Conservation (phyloP, 495 filamentous ascomycete genomes). For the Aspergillus incahuasiensis region DNA sequence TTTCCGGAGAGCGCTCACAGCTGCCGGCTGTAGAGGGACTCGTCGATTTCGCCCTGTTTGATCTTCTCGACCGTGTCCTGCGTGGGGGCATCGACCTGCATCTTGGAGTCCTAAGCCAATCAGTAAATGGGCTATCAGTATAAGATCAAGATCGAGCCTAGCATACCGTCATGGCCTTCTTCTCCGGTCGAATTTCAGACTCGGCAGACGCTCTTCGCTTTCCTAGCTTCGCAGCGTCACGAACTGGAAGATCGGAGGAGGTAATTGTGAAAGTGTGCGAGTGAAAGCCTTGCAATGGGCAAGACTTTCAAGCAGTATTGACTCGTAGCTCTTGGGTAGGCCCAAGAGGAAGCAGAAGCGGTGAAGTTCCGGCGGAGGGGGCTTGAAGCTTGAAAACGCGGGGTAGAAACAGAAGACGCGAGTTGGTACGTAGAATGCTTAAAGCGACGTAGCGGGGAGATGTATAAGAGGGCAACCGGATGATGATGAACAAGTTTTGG, state of each 20-base stretch:
- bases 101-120: slow-evolving; percentile 56
- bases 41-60: slow-evolving; percentile 79
- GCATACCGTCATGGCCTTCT: slow-evolving; percentile 83
- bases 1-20: slow-evolving; percentile 48
- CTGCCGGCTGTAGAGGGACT: slow-evolving; percentile 95
- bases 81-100: slow-evolving; percentile 70
- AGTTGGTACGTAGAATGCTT: no score
- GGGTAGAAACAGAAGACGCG: no score
- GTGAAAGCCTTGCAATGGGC: slow-evolving; percentile 49
- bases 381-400: slow-evolving; percentile 2
- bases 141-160: background rate
- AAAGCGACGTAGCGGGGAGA: no score
- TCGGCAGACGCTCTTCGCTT: slow-evolving; percentile 81
- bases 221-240: slow-evolving; percentile 63
- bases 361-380: slow-evolving; percentile 22
- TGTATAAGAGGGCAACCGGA: no score
- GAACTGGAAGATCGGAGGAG: slow-evolving; percentile 51
- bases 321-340: slow-evolving; percentile 30
- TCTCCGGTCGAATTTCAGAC: slow-evolving; percentile 60
- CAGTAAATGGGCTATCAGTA: slow-evolving; percentile 4
- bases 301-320: slow-evolving; percentile 44
- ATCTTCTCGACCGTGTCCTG: slow-evolving; percentile 52
- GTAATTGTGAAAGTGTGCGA: slow-evolving; percentile 47
- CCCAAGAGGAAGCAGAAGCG: slow-evolving; percentile 21
- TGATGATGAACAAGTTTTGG: slow-evolving; percentile 17